Evolutionary conservation across 371 early-diverging fungal species (phyloP).

Genomic region (Syncephalastrum contaminatum): DNA sequence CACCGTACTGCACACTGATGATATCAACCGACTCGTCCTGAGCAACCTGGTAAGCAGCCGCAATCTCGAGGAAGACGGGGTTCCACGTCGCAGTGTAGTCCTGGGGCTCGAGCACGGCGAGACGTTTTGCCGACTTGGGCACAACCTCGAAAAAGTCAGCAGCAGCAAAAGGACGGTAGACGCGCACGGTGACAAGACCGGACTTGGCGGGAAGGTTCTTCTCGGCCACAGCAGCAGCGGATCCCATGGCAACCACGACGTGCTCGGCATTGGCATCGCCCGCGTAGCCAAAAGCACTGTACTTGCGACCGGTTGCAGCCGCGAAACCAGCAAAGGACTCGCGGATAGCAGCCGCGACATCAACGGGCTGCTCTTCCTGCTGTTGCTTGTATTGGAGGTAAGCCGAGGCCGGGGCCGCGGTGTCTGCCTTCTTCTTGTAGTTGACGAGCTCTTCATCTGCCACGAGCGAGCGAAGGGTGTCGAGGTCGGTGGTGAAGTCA

Average conservation of each 20-base stretch:
- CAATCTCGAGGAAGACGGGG: slow-evolving; percentile 77
- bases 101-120: slow-evolving; percentile 72
- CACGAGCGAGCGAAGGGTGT: slow-evolving; percentile 25
- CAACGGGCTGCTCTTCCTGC: slow-evolving; percentile 14
- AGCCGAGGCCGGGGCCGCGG: slow-evolving; percentile 19
- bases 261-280: slow-evolving; percentile 56
- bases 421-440: slow-evolving; percentile 14
- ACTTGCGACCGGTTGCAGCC: slow-evolving; percentile 45
- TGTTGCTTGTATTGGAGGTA: slow-evolving; percentile 40
- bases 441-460: slow-evolving; percentile 30
- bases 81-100: slow-evolving; percentile 69
- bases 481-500: slow-evolving; percentile 6
- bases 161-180: slow-evolving; percentile 67
- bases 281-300: slow-evolving; percentile 50
- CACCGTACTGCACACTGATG: slow-evolving; percentile 58
- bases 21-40: slow-evolving; percentile 46
- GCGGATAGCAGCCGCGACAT: slow-evolving; percentile 30
- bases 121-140: slow-evolving; percentile 55
- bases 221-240: slow-evolving; percentile 52
- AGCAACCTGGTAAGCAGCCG: slow-evolving; percentile 62
- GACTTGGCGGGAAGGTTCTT: slow-evolving; percentile 30
- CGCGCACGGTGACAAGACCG: slow-evolving; percentile 63
- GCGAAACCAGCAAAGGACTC: slow-evolving; percentile 40
- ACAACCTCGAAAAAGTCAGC: slow-evolving; percentile 53
- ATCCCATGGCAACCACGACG: slow-evolving; percentile 65